Evolutionary conservation across 2,329 filamentous ascomycete species (phyloP).

Genomic region (Aureobasidium sp.): DNA sequence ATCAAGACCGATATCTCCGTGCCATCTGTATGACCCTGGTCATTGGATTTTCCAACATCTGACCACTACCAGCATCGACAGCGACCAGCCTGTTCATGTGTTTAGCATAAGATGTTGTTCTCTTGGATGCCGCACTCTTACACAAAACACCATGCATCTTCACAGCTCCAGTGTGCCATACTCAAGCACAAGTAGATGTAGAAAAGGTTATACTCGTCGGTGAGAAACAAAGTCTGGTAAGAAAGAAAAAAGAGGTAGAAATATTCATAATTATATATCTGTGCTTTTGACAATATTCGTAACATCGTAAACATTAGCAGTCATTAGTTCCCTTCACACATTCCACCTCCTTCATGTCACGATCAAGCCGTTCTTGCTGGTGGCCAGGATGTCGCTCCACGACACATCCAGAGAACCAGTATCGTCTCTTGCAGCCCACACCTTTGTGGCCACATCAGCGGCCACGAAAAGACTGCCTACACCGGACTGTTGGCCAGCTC

Average conservation of each 20-base stretch:
- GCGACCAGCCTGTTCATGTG: too few relatives aligned
- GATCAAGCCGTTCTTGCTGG: constrained; percentile 6
- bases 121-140: too few relatives aligned
- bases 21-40: neutral
- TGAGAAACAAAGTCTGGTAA: neutral
- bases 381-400: constrained; percentile 7
- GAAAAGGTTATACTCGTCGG: neutral
- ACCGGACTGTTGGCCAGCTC: constrained; percentile 1
- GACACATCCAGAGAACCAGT: neutral
- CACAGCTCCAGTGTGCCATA: too few relatives aligned
- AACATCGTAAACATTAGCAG: neutral
- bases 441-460: neutral
- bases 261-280: neutral
- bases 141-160: too few relatives aligned
- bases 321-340: neutral
- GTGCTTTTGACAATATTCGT: neutral
- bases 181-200: neutral
- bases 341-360: neutral
- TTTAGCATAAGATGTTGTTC: too few relatives aligned
- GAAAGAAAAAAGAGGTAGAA: neutral
- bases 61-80: too few relatives aligned
- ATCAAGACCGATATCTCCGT: neutral
- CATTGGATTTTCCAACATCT: neutral
- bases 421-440: constrained; percentile 10
- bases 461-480: constrained; percentile 8